Conservation (phyloP, 2,329 filamentous ascomycete species). For the Monosporascus sp. region DNA sequence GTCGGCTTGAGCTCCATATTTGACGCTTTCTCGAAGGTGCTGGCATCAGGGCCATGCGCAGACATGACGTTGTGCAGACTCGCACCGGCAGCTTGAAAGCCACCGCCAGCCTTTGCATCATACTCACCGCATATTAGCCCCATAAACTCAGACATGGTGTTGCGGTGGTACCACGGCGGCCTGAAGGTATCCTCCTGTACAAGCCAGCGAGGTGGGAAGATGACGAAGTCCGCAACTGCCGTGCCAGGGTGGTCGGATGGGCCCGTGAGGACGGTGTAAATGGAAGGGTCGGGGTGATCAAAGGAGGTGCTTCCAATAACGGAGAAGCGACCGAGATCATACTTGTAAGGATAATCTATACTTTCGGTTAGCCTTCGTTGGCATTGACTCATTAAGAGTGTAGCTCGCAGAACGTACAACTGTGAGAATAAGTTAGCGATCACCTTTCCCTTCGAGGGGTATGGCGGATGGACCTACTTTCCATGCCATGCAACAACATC, state of each 20-base stretch:
- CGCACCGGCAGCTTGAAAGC: conserved; percentile 29
- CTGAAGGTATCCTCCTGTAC: conserved; percentile 57
- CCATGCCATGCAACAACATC: conserved; percentile 70
- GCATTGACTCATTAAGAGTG: too few relatives aligned
- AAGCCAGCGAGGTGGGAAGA: conserved; percentile 63
- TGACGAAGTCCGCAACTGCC: conserved; percentile 58
- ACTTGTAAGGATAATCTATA: conserved; percentile 40
- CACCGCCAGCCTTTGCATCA: conserved; percentile 23
- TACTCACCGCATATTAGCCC: conserved; percentile 36
- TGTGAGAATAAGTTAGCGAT: too few relatives aligned
- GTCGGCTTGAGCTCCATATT: conserved; percentile 4
- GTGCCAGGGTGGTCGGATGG: conserved; percentile 47
- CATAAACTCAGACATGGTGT: conserved; percentile 53
- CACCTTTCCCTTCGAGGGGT: too few relatives aligned
- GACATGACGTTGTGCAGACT: too few relatives aligned
- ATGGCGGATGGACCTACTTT: conserved; percentile 43
- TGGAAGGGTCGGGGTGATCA: conserved; percentile 62
- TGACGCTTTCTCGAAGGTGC: conserved; percentile 23
- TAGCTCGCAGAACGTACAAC: too few relatives aligned
- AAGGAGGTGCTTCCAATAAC: conserved; percentile 51
- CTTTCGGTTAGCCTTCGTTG: too few relatives aligned
- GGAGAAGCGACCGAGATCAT: conserved; percentile 52
- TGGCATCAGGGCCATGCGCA: conserved; percentile 29
- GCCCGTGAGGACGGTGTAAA: conserved; percentile 61
- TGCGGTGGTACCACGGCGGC: conserved; percentile 61